These are phyloP conservation scores for Spathaspora arborariae DNA, from an alignment of 805 yeast species.

Conservation along the genomic window DNA sequence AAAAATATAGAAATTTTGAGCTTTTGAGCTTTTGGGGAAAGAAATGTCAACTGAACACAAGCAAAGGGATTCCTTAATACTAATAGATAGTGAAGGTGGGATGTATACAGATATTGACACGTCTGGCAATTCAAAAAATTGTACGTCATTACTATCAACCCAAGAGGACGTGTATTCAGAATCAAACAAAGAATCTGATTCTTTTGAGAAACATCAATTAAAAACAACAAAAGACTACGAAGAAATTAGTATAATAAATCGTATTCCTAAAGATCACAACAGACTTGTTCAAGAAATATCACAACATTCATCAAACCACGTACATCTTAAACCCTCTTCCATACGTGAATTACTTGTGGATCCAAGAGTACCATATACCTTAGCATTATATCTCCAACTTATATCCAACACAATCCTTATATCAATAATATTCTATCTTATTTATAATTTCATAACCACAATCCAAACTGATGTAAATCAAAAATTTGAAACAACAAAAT, in stretches of 20 bases:
- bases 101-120: neutral
- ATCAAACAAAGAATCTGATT: neutral
- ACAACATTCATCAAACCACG: neutral
- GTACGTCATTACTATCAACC: neutral
- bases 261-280: neutral
- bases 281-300: neutral
- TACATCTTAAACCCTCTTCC: neutral
- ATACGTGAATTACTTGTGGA: slow-evolving; percentile 18
- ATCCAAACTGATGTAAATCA: slow-evolving; percentile 66
- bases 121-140: neutral
- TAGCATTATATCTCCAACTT: slow-evolving; percentile 63
- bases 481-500: slow-evolving; percentile 60
- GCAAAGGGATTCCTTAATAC: too few species aligned
- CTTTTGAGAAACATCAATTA: slow-evolving; percentile 1
- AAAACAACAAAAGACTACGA: slow-evolving; percentile 1
- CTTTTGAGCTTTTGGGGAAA: too few species aligned
- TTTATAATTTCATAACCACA: slow-evolving; percentile 49
- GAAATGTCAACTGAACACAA: too few species aligned
- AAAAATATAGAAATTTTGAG: too few species aligned
- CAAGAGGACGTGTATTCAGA: neutral
- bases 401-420: slow-evolving; percentile 53
- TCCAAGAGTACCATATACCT: slow-evolving; percentile 51
- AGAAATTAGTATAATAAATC: neutral
- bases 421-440: slow-evolving; percentile 47
- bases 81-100: too few species aligned